These are phyloP conservation scores for Scytalidium sp. DNA, from an alignment of 2,329 filamentous ascomycete species.

Conservation along the genomic window DNA sequence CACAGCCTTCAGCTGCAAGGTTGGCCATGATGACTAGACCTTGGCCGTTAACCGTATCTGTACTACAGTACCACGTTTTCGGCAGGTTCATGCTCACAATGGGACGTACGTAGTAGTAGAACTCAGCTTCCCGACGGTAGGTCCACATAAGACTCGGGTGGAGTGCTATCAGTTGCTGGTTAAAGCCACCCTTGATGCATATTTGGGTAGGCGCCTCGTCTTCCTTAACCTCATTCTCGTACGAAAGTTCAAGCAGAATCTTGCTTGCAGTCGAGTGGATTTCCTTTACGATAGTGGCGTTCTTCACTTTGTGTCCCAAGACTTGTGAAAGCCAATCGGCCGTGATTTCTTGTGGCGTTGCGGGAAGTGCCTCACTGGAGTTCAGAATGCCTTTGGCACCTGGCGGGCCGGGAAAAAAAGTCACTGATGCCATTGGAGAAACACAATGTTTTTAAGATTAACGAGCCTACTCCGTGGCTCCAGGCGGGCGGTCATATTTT, in stretches of 20 bases:
- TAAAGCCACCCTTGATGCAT: conserved; percentile 20
- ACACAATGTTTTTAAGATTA: no score
- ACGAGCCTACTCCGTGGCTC: no score
- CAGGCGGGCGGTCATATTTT: no score
- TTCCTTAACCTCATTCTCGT: conserved; percentile 6
- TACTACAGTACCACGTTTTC: conserved; percentile 8
- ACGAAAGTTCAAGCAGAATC: conserved; percentile 11
- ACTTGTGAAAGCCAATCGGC: conserved; percentile 14
- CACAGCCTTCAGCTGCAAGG: conserved; percentile 4
- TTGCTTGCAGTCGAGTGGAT: conserved; percentile 18
- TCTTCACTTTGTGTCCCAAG: conserved; percentile 10
- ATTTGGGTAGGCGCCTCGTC: conserved; percentile 4
- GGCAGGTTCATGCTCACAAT: conserved; percentile 13
- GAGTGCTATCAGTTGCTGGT: conserved; percentile 4
- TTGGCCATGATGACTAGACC: conserved; percentile 18
- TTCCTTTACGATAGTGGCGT: conserved; percentile 7
- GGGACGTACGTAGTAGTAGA: conserved; percentile 16
- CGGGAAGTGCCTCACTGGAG: conserved; percentile 2
- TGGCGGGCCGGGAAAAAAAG: background rate
- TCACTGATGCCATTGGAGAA: background rate
- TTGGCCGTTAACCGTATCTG: conserved; percentile 12
- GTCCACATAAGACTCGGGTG: conserved; percentile 3
- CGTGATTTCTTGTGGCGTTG: conserved; percentile 10
- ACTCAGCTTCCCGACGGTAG: conserved; percentile 16
- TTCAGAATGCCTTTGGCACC: background rate